Evolutionary conservation across 495 filamentous ascomycete species (phyloP).

Genomic region (Neurospora sp.): DNA sequence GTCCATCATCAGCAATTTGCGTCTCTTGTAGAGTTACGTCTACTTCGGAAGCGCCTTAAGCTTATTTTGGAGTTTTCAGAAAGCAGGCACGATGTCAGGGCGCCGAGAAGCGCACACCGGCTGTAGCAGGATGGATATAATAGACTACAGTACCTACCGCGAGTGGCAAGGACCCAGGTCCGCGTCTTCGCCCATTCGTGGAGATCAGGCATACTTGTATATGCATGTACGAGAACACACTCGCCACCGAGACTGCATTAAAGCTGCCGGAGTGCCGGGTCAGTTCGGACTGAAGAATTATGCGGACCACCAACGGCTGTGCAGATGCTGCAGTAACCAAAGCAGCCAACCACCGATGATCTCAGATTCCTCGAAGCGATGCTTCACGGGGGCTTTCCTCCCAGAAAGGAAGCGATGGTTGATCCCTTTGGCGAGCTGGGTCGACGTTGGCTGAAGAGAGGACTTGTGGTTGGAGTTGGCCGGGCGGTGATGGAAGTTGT

Average conservation of each 20-base stretch:
- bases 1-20: background rate
- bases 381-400: background rate
- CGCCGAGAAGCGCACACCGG: background rate
- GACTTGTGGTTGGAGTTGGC: background rate
- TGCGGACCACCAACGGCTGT: background rate
- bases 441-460: background rate
- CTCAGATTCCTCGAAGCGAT: background rate
- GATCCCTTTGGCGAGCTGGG: background rate
- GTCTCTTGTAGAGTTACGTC: background rate
- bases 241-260: background rate
- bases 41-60: too few relatives aligned
- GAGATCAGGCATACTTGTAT: background rate
- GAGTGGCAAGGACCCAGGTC: too few relatives aligned
- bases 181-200: background rate
- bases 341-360: background rate
- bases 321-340: background rate
- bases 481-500: background rate
- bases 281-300: background rate
- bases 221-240: background rate
- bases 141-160: too few relatives aligned
- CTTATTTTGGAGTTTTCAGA: too few relatives aligned
- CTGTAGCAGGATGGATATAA: background rate
- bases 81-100: background rate
- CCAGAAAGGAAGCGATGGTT: background rate
- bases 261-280: background rate